Evolutionary conservation across 177 flowering plant genomes (phyloP).

Genomic region (Telopea speciosissima): DNA sequence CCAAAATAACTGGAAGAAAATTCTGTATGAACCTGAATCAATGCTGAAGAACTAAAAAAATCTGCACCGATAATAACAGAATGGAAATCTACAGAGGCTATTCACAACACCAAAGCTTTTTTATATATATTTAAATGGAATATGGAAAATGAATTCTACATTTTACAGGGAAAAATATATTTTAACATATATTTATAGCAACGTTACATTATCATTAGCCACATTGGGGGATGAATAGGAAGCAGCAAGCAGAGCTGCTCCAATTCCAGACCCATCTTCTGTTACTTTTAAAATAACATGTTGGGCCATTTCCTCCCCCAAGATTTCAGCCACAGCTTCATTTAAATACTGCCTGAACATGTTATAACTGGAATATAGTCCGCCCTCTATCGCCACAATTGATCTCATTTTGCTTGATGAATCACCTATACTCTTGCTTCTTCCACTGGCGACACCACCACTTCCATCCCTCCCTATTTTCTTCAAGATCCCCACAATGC

Average conservation of each 20-base stretch:
- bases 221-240: constrained; percentile 39
- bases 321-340: constrained; percentile 63
- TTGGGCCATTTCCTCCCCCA: constrained; percentile 73
- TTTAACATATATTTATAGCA: constrained; percentile 28
- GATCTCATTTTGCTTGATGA: constrained; percentile 41
- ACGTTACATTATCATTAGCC: constrained; percentile 29
- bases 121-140: constrained; percentile 17
- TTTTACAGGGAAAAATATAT: constrained; percentile 33
- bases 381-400: constrained; percentile 80
- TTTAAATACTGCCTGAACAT: constrained; percentile 72
- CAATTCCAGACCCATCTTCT: constrained; percentile 86
- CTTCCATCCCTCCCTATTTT: constrained; percentile 92
- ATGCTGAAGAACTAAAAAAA: background rate
- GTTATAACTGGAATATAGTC: constrained; percentile 51
- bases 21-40: background rate
- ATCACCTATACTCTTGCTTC: constrained; percentile 37
- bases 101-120: constrained; percentile 21
- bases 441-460: constrained; percentile 51
- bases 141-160: constrained; percentile 35
- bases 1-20: too few relatives aligned
- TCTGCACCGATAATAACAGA: background rate
- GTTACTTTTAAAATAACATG: constrained; percentile 55
- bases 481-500: constrained; percentile 88
- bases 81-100: constrained; percentile 1
- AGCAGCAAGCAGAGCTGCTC: constrained; percentile 93